These are phyloP conservation scores for Chamaecyparis obtusa DNA, from an alignment of 75 land plant species.

Conservation along the genomic window DNA sequence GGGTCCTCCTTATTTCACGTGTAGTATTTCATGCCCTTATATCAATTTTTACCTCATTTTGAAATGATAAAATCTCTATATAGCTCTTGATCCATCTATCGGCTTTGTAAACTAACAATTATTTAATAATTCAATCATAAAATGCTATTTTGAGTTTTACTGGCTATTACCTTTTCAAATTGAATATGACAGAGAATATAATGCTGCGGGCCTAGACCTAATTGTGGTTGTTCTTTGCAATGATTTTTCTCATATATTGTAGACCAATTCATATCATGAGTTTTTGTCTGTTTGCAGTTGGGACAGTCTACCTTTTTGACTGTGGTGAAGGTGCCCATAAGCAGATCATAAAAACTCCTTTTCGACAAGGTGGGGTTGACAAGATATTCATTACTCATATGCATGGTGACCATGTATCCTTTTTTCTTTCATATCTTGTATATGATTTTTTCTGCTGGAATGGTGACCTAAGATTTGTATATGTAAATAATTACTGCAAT, in stretches of 20 bases:
- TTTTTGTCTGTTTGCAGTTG: slow-evolving; percentile 15
- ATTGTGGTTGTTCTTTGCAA: neutral
- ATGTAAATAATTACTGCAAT: neutral
- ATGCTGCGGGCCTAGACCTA: neutral
- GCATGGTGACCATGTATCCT: slow-evolving; percentile 62
- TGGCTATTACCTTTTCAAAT: neutral
- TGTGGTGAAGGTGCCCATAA: slow-evolving; percentile 53
- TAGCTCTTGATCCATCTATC: neutral
- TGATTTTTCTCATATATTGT: neutral
- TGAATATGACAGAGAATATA: neutral
- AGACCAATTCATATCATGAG: neutral
- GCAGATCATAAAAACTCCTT: slow-evolving; percentile 25
- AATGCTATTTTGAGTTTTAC: neutral
- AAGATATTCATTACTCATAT: slow-evolving; percentile 53
- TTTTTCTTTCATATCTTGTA: neutral
- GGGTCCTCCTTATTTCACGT: neutral
- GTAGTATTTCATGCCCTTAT: neutral
- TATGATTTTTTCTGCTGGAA: neutral
- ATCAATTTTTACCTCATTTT: too few relatives aligned
- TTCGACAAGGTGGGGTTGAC: slow-evolving; percentile 25
- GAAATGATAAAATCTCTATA: too few relatives aligned
- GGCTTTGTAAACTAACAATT: neutral
- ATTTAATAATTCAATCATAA: neutral
- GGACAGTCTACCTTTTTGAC: slow-evolving; percentile 36
- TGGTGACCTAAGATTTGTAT: neutral